These are phyloP conservation scores for Coniochaeta hoffmannii DNA, from an alignment of 2,329 filamentous ascomycete species.

Conservation along the genomic window DNA sequence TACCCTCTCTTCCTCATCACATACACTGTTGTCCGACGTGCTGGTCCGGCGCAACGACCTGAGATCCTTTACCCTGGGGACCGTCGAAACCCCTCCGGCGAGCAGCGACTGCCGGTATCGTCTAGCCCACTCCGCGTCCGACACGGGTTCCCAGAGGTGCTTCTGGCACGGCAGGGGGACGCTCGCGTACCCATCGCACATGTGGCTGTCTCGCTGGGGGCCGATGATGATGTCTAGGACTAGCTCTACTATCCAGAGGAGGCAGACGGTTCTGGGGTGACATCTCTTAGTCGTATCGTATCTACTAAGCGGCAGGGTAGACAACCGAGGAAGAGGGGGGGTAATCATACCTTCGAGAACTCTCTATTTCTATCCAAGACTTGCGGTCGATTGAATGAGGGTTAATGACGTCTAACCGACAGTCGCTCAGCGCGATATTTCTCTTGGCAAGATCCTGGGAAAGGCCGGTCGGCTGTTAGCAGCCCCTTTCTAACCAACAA, in stretches of 20 bases:
- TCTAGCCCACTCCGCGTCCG: constrained; percentile 10
- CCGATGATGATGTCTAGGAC: constrained; percentile 11
- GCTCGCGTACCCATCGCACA: constrained; percentile 5
- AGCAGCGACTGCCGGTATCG: background rate
- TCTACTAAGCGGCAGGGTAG: too few relatives aligned
- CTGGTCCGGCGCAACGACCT: background rate
- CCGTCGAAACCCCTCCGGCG: background rate
- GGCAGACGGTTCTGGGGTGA: constrained; percentile 6
- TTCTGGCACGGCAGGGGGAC: constrained; percentile 11
- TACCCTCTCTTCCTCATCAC: constrained; percentile 3
- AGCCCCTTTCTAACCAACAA: background rate
- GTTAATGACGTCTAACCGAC: background rate
- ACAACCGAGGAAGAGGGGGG: background rate
- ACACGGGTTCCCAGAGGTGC: constrained; percentile 15
- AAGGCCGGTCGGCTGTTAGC: too few relatives aligned
- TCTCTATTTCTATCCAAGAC: background rate
- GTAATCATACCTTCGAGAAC: background rate
- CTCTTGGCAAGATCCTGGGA: background rate
- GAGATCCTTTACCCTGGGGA: background rate
- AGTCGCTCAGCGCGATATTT: background rate
- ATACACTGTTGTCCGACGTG: background rate
- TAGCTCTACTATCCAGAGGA: constrained; percentile 12
- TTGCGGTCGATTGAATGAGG: background rate
- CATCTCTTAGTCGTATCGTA: too few relatives aligned
- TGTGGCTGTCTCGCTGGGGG: background rate